Conservation (phyloP, 495 filamentous ascomycete species). For the Melanomma pulvis-pyrius region DNA sequence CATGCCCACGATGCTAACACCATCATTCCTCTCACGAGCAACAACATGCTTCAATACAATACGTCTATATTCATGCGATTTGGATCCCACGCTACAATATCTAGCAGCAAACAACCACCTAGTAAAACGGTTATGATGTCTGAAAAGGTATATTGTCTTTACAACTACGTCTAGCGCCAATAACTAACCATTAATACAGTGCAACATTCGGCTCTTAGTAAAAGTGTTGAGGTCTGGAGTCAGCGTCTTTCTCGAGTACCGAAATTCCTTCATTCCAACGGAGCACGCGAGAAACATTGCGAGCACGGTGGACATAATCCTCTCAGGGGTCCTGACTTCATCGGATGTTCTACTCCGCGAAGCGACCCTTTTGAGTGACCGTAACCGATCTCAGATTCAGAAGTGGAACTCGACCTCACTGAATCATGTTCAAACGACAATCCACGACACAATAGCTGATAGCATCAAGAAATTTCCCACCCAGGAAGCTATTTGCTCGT, state of each 20-base stretch:
- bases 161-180: not conserved
- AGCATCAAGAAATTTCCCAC: constrained; percentile 4
- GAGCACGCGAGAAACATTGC: constrained; percentile 53
- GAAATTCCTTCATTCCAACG: constrained; percentile 50
- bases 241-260: constrained; percentile 54
- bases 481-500: constrained; percentile 31
- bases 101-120: not conserved
- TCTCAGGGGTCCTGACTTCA: constrained; percentile 10
- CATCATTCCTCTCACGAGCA: not conserved
- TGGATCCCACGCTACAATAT: not conserved
- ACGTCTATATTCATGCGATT: constrained; percentile 24
- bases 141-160: constrained; percentile 16
- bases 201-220: constrained; percentile 52
- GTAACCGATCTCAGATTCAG: constrained; percentile 23
- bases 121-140: constrained; percentile 14
- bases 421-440: constrained; percentile 17
- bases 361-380: constrained; percentile 20
- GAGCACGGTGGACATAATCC: constrained; percentile 42
- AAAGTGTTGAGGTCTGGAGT: constrained; percentile 50
- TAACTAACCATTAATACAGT: constrained; percentile 39
- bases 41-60: constrained; percentile 11
- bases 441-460: constrained; percentile 30
- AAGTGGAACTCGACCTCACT: constrained; percentile 32
- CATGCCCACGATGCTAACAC: not conserved
- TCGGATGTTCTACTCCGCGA: constrained; percentile 6